These are phyloP conservation scores for Solanum pimpinellifolium DNA, from an alignment of 257 asterid species.

Conservation along the genomic window DNA sequence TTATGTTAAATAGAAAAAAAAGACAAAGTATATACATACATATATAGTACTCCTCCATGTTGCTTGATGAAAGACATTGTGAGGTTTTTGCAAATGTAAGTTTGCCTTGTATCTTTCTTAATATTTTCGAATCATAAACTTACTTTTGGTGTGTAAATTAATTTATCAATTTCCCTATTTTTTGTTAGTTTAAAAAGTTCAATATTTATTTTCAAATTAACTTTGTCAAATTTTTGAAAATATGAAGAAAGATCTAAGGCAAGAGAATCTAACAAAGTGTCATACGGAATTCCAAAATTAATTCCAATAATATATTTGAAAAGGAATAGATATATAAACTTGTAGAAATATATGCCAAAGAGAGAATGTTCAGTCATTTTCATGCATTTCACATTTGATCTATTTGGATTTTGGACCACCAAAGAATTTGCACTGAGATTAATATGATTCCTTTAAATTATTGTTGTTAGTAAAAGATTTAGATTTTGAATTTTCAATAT, in stretches of 20 bases:
- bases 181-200: neutral
- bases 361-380: neutral
- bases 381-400: neutral
- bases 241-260: neutral
- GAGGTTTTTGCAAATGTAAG: neutral
- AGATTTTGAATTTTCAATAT: neutral
- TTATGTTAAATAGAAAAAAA: neutral
- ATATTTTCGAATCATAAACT: neutral
- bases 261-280: neutral
- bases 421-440: neutral
- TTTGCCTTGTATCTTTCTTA: neutral
- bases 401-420: neutral
- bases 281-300: neutral
- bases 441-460: neutral
- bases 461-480: too few species aligned
- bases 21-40: neutral
- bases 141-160: neutral
- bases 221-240: neutral
- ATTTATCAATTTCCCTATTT: neutral
- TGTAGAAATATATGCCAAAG: neutral
- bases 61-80: neutral
- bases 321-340: neutral
- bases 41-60: neutral
- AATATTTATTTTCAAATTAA: neutral
- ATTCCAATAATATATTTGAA: neutral